phyloP scores from a whole-genome alignment of 495 filamentous ascomycete genomes.

The Trichoderma reesei region DNA sequence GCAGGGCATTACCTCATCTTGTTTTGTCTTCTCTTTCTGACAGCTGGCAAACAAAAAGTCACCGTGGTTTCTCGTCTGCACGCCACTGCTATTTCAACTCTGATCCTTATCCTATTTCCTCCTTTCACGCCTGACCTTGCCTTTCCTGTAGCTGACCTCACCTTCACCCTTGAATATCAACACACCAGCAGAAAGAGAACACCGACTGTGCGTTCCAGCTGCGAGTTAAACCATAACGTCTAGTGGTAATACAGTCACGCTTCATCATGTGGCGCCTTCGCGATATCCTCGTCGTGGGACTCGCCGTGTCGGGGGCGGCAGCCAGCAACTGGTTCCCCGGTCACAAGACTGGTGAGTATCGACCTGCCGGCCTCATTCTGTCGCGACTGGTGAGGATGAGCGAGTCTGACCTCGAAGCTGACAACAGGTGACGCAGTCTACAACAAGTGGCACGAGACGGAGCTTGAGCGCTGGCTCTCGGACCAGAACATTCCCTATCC shows the following conservation, averaged over 20 bases:
- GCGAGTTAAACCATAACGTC: not conserved
- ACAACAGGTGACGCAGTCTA: constrained; percentile 50
- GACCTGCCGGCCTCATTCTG: not conserved
- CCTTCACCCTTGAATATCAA: not conserved
- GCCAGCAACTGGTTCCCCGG: constrained; percentile 12
- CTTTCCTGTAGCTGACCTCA: no score
- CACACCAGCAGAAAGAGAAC: not conserved
- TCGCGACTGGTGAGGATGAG: not conserved
- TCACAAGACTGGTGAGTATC: constrained; percentile 9
- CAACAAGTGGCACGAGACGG: constrained; percentile 98
- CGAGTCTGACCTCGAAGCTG: not conserved
- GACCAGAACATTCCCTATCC: constrained; percentile 88
- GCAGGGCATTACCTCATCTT: constrained; percentile 5
- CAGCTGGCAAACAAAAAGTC: not conserved
- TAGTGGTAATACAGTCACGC: not conserved
- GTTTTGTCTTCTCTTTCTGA: not conserved
- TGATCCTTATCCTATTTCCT: not conserved
- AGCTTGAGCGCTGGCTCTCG: constrained; percentile 93
- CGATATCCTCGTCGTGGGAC: not conserved
- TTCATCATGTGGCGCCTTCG: constrained; percentile 11
- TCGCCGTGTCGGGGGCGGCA: constrained; percentile 8
- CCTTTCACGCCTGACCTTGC: no score
- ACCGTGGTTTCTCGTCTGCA: not conserved
- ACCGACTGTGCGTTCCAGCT: not conserved
- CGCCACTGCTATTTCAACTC: not conserved